phyloP scores from a whole-genome alignment of 164 flowering plant genomes.

The Malania oleifera region DNA sequence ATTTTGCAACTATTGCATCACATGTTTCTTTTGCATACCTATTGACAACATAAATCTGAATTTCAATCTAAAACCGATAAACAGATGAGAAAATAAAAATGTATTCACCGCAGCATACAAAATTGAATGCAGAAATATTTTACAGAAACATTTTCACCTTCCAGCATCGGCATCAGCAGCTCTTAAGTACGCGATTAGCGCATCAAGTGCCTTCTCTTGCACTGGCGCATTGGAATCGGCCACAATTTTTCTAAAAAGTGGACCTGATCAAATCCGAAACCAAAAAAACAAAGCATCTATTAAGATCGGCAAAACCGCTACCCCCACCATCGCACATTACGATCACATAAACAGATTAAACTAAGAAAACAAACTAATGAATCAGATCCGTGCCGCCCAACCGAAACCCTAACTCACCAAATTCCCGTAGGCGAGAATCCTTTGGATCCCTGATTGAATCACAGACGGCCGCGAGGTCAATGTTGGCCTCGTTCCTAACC shows the following conservation, averaged over 20 bases:
- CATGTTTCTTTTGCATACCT: conserved; percentile 90
- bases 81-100: not conserved
- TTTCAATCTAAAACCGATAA: not conserved
- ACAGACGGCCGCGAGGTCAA: conserved; percentile 75
- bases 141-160: conserved; percentile 36
- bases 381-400: conserved; percentile 31
- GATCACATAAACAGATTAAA: not conserved
- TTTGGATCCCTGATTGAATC: conserved; percentile 92
- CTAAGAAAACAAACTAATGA: conserved; percentile 3
- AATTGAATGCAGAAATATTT: not conserved
- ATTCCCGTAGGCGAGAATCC: conserved; percentile 83
- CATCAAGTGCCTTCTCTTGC: conserved; percentile 96
- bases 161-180: conserved; percentile 95
- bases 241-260: conserved; percentile 70
- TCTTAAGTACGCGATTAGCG: conserved; percentile 68
- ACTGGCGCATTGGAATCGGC: conserved; percentile 98
- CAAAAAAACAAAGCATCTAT: not conserved
- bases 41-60: not conserved
- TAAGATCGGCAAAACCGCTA: conserved; percentile 5
- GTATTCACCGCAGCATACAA: not conserved
- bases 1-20: conserved; percentile 86
- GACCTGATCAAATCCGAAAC: conserved; percentile 34
- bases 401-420: conserved; percentile 42
- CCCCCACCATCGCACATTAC: not conserved
- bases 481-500: conserved; percentile 88